phyloP scores from a whole-genome alignment of 108 stramenopile species.

The Bacterosira constricta region DNA sequence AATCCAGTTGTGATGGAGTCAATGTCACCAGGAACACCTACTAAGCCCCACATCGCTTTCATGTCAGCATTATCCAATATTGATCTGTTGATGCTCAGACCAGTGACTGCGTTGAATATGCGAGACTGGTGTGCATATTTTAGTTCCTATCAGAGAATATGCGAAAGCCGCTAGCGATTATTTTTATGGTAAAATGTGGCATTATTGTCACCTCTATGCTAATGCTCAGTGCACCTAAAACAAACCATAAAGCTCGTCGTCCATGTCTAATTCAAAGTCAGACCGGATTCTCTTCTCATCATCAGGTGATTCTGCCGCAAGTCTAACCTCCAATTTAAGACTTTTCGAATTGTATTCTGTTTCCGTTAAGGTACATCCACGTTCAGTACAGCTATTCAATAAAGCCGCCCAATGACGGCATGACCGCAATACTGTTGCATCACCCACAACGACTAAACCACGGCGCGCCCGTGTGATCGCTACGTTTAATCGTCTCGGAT shows the following conservation, averaged over 20 bases:
- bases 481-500: slow-evolving; percentile 80
- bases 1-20: too few relatives aligned
- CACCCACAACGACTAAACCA: slow-evolving; percentile 68
- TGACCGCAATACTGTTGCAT: slow-evolving; percentile 43
- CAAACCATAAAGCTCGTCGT: slow-evolving; percentile 39
- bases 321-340: not conserved
- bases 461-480: slow-evolving; percentile 84
- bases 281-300: not conserved
- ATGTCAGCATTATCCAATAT: too few relatives aligned
- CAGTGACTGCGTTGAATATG: too few relatives aligned
- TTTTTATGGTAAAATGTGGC: too few relatives aligned
- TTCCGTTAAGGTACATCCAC: slow-evolving; percentile 38
- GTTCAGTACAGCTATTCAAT: slow-evolving; percentile 45
- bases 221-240: too few relatives aligned
- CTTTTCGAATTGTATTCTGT: slow-evolving; percentile 21
- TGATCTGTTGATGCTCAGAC: too few relatives aligned
- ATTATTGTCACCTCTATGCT: too few relatives aligned
- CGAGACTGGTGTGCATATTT: too few relatives aligned
- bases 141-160: too few relatives aligned
- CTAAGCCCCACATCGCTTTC: too few relatives aligned
- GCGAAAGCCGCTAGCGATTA: too few relatives aligned
- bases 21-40: too few relatives aligned
- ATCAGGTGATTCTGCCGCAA: not conserved
- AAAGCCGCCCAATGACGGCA: slow-evolving; percentile 70
- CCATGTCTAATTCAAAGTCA: slow-evolving; percentile 22